Percentiles rank a stretch among this genome's conserved stretches.
phyloP scores from a whole-genome alignment of 306 rosid species.

The Cucurbita maxima region DNA sequence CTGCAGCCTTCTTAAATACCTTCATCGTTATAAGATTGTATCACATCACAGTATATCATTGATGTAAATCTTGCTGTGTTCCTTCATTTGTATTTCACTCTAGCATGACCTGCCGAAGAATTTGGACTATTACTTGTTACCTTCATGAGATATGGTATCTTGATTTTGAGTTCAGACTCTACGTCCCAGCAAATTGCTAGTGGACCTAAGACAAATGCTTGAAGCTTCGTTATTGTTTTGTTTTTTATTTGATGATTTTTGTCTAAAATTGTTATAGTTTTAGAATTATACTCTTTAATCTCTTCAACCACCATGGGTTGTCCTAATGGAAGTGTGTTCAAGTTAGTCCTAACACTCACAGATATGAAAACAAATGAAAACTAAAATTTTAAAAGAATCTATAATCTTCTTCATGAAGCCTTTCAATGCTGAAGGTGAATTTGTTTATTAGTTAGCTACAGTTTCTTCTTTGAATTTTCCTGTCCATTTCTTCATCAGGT shows the following conservation, averaged over 20 bases:
- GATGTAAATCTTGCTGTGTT: background rate
- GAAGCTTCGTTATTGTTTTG: background rate
- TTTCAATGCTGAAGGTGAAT: background rate
- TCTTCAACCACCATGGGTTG: no score
- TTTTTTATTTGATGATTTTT: no score
- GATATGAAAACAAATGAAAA: background rate
- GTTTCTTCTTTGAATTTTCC: background rate
- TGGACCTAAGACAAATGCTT: background rate
- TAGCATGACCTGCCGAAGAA: background rate
- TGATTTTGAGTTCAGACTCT: background rate
- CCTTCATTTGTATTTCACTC: background rate
- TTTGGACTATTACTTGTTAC: background rate
- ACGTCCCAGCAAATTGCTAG: background rate
- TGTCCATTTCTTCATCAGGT: constrained; percentile 30
- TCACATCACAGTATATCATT: background rate
- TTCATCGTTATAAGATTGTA: background rate
- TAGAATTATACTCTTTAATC: no score
- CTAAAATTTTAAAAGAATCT: no score
- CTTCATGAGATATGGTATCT: background rate
- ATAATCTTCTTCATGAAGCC: background rate
- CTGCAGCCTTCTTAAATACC: background rate
- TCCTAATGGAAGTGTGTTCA: background rate
- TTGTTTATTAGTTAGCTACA: background rate
- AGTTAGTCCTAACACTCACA: background rate
- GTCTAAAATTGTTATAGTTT: no score